Percentiles rank a stretch among this genome's conserved stretches.
Conservation (phyloP, 306 rosid species). For the Prunus mume region DNA sequence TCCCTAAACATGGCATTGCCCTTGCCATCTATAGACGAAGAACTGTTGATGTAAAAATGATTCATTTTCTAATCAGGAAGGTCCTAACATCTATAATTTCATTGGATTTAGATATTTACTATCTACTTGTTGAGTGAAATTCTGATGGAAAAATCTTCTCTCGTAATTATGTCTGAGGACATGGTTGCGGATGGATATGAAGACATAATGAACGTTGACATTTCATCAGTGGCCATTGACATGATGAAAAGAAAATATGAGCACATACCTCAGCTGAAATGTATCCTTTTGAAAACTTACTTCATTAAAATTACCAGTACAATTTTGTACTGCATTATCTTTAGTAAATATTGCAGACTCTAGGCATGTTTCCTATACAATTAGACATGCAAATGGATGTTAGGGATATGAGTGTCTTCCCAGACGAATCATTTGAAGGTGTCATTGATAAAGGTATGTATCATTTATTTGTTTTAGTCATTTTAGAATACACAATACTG, state of each 20-base stretch:
- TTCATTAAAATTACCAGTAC: too few relatives aligned
- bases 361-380: slow-evolving; percentile 30
- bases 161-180: slow-evolving; percentile 88
- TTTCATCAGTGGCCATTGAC: slow-evolving; percentile 82
- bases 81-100: neutral
- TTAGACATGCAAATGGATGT: slow-evolving; percentile 93
- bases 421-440: slow-evolving; percentile 69
- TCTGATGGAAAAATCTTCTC: neutral
- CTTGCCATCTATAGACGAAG: neutral
- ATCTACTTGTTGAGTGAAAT: neutral
- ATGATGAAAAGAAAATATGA: slow-evolving; percentile 77
- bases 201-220: slow-evolving; percentile 76
- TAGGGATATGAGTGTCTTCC: slow-evolving; percentile 82
- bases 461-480: neutral
- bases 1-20: neutral
- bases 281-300: too few relatives aligned
- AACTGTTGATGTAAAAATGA: neutral
- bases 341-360: too few relatives aligned
- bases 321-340: too few relatives aligned
- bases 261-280: slow-evolving; percentile 68
- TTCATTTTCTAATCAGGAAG: too few relatives aligned
- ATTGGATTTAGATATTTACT: neutral
- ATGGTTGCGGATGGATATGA: slow-evolving; percentile 89
- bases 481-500: slow-evolving; percentile 11
- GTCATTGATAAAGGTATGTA: slow-evolving; percentile 78